These are phyloP conservation scores for Porphyra umbilicalis DNA, from an alignment of 31 red algal genomes.

Conservation along the genomic window DNA sequence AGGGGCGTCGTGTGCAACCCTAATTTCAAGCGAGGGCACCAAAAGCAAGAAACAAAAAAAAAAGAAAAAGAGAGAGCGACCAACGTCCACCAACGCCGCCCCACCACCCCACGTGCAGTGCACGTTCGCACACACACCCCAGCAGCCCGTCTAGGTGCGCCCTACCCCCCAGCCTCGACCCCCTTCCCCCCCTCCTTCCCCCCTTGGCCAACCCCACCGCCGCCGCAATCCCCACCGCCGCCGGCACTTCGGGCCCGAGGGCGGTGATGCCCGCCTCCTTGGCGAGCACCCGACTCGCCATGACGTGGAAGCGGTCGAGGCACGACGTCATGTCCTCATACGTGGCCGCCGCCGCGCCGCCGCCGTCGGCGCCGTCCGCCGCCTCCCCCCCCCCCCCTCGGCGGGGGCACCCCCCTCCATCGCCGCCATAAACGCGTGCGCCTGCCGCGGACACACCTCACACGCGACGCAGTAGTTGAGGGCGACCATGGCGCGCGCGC, in stretches of 20 bases:
- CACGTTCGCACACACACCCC: too few species aligned
- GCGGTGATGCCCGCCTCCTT: constrained; percentile 39
- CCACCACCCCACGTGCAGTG: too few species aligned
- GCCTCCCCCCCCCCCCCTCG: background rate
- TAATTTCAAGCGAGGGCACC: too few species aligned
- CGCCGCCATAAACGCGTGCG: constrained; percentile 40
- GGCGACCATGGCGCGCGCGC: constrained; percentile 54
- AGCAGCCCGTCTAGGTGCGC: too few species aligned
- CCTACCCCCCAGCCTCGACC: background rate
- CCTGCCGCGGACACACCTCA: constrained; percentile 47
- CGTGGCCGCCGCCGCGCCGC: background rate
- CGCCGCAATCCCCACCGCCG: constrained; percentile 2
- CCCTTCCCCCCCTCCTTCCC: background rate
- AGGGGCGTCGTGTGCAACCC: too few species aligned
- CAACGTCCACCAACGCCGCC: too few species aligned
- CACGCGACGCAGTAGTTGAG: constrained; percentile 77
- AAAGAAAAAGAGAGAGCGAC: too few species aligned
- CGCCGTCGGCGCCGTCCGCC: background rate
- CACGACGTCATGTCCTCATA: constrained; percentile 68
- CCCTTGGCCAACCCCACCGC: background rate
- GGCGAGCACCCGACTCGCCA: constrained; percentile 48
- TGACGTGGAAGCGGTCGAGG: constrained; percentile 77
- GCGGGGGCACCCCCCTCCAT: constrained; percentile 21
- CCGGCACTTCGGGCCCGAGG: constrained; percentile 43
- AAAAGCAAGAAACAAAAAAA: too few species aligned